Base-by-base conservation (phyloP, 2,329 filamentous ascomycete species). In the Aspergillus pseudoviridinutans region DNA sequence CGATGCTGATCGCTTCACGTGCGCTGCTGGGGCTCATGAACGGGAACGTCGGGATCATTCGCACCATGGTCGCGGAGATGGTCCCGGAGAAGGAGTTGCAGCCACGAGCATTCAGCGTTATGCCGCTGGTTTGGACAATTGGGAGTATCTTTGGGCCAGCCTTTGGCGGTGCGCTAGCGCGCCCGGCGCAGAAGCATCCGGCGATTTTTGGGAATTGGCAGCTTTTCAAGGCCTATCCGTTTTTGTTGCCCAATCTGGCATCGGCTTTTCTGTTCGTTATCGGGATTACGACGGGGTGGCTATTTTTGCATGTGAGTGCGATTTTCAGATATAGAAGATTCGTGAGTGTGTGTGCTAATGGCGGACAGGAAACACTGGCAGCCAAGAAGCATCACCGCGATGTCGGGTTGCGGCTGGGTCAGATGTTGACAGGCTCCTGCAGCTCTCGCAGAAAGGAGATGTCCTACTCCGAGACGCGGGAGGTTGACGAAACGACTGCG, bases 1-100 rank as follows among this genome's bases (percentile, higher is more conserved):
- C 85, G 3, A 92, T 94, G 90, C 90, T 92, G 0, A 87, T 99
- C 44, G 72, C 81, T 3, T 84, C 91, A 12, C 85, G 93, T 68
- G 88, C 86, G 6, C 78, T 97, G n/a, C 84, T 90, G 65, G 93
- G 94, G 1, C 82, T 87, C 9, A 87, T 89, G 49, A 97, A 96
- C 69, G 94, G 93, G 54, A 97, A 97, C 69, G 88, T 93, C n/a
- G 90, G 94, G 1, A 97, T 97, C 60, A 88, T 97, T 61, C 80
- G 92, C 63, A 96, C 91, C 17, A 91, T 94, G 78, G 92, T 97
- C 2, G 93, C 93, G 0, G 93, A 97, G 73, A 87, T 97, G 82
- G 92, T 96, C 1, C 90, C 91, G 0, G 87, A 94, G 72, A 91
- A 84, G 71, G 89, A 92, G 68, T 80, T 96, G 6, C 93, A 97